Evolutionary conservation across 2,329 filamentous ascomycete genomes (phyloP), one percentile per base, ranked within the genome.

Genomic region (Talaromyces rugulosus): DNA sequence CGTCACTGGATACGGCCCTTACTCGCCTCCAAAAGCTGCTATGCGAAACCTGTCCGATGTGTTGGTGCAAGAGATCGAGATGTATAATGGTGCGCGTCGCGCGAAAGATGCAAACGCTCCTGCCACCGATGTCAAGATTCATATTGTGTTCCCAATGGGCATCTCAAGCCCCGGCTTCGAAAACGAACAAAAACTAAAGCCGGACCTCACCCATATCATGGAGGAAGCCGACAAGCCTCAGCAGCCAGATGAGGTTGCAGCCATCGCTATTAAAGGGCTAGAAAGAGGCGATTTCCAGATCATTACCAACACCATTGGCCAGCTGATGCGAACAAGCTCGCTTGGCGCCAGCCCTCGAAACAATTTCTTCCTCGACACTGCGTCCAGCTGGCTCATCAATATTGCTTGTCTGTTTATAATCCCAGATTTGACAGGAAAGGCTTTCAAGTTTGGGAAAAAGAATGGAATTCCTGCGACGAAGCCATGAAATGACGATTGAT

Each of bases 171-270:
- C 91, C 0, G 92, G 93, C 0, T 84, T 89, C 58, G 88, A 88
- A 63, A 81, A 85, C 18, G 94, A 98, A 78, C 88, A 96, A 70
- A 76, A 80, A 68, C 84, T 85, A 31, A 98, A 98, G 77, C 94
- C 93, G 7, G 85, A 83, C 5, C 82, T 97, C 56, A 96, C 93
- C 3, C 83, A 87, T 67, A 82, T 88, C 58, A 78, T 98, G 53
- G 95, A 98, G 76, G 87, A 90, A 67, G 84, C 85, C n/a, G 95
- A 99, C 73, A 89, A 88, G 14, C 82, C 87, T 54, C 90, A 96
- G 75, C 88, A 84, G 0, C 90, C 92, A 5, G 88, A 95, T 5
- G 83, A 89, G 63, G 92, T 96, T 14, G 95, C 95, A 1, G 76
- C 78, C 4, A 81, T 80, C 8, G 82, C 91, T 0, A 87, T 99